Conservation (phyloP, 805 yeast species). For the Teunomyces lycoperdinae region DNA sequence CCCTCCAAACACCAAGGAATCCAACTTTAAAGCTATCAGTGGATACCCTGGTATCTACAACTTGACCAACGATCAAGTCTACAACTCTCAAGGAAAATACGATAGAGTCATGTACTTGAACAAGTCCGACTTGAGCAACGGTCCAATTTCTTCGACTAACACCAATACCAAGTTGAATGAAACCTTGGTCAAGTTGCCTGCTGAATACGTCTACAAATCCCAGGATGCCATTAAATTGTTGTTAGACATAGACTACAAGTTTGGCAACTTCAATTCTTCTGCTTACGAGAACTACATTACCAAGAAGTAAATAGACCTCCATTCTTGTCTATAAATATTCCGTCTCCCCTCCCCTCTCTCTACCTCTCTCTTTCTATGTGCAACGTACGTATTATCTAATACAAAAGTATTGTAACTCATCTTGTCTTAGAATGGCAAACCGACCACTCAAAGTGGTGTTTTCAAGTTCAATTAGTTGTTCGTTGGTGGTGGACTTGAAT, state of each 20-base stretch:
- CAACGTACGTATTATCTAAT: not conserved
- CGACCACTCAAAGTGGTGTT: not conserved
- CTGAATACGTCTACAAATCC: conserved; percentile 51
- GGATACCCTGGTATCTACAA: conserved; percentile 47
- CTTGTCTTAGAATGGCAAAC: not conserved
- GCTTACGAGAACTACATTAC: conserved; percentile 42
- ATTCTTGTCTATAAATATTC: not conserved
- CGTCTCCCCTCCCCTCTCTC: no score
- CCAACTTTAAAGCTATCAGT: conserved; percentile 41
- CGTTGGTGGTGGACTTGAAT: not conserved
- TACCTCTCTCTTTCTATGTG: not conserved
- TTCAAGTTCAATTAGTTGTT: not conserved
- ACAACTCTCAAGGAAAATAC: conserved; percentile 33
- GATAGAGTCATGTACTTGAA: conserved; percentile 37
- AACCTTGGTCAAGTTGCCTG: conserved; percentile 42
- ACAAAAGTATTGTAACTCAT: not conserved
- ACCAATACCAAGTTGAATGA: conserved; percentile 24
- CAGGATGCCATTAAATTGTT: conserved; percentile 60
- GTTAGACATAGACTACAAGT: conserved; percentile 61
- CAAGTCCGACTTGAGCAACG: conserved; percentile 14
- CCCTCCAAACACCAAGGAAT: conserved; percentile 43
- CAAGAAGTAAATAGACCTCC: conserved; percentile 8
- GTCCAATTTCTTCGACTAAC: not conserved
- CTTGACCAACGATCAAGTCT: conserved; percentile 45
- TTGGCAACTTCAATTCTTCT: conserved; percentile 51